Conservation (phyloP, 257 asterid genomes). For the Prunella vulgaris region DNA sequence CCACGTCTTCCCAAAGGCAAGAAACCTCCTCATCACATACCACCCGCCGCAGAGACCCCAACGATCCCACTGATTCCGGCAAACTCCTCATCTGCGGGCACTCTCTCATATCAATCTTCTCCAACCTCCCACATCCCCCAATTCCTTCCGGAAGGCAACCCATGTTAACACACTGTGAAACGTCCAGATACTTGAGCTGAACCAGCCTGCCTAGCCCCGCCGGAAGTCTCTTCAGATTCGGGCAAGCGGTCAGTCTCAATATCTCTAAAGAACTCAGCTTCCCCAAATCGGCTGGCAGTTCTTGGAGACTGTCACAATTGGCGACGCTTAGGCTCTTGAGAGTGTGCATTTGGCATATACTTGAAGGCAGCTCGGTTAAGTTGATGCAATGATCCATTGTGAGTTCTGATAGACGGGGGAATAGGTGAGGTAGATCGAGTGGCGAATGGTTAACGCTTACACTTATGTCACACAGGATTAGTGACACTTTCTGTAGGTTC, state of each 20-base stretch:
- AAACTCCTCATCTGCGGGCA: constrained; percentile 51
- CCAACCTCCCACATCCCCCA: constrained; percentile 59
- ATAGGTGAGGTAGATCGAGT: constrained; percentile 49
- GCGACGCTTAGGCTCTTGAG: constrained; percentile 75
- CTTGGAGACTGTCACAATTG: constrained; percentile 66
- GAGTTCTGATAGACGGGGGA: constrained; percentile 80
- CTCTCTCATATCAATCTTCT: constrained; percentile 91
- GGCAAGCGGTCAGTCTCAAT: constrained; percentile 70
- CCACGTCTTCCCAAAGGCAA: constrained; percentile 60
- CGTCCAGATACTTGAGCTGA: constrained; percentile 55
- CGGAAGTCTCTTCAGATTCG: constrained; percentile 59
- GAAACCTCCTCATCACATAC: constrained; percentile 72
- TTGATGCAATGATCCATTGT: constrained; percentile 90
- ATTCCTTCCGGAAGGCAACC: constrained; percentile 63
- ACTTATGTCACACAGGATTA: constrained; percentile 63
- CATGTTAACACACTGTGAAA: constrained; percentile 72
- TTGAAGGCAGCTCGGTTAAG: constrained; percentile 50
- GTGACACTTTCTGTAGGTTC: constrained; percentile 56
- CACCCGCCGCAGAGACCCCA: constrained; percentile 49
- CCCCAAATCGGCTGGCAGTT: constrained; percentile 60
- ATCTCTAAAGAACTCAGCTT: constrained; percentile 44
- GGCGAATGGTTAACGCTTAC: constrained; percentile 39
- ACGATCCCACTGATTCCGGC: constrained; percentile 43
- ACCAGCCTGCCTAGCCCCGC: constrained; percentile 43
- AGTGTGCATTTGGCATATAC: constrained; percentile 53